Conservation (phyloP, 2,329 filamentous ascomycete genomes). For the Tympanopsis confertula region DNA sequence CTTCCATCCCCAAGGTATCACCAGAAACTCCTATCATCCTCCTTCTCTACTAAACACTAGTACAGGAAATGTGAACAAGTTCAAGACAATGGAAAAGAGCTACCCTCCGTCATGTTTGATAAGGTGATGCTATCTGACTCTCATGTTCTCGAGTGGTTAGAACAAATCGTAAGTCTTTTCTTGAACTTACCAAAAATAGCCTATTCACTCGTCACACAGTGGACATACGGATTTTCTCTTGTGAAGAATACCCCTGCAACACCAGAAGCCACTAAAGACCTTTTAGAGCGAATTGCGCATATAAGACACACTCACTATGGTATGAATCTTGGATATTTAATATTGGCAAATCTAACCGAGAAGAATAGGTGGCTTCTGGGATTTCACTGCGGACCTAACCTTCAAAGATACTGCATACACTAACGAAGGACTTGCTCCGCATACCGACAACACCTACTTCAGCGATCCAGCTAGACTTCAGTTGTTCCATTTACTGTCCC, state of each 20-base stretch:
- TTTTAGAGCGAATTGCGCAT: conserved; percentile 48
- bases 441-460: conserved; percentile 62
- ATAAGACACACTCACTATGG: conserved; percentile 57
- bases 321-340: conserved; percentile 10
- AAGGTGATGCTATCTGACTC: conserved; percentile 28
- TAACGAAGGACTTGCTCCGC: conserved; percentile 43
- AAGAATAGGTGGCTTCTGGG: conserved; percentile 49
- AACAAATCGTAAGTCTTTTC: conserved; percentile 23
- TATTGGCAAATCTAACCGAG: conserved; percentile 2
- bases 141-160: conserved; percentile 29
- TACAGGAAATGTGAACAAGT: no score
- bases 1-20: no score
- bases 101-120: conserved; percentile 21
- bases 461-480: conserved; percentile 55
- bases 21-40: no score
- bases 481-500: conserved; percentile 57
- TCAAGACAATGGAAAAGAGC: no score
- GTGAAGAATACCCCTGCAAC: conserved; percentile 36
- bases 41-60: no score
- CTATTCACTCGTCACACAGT: no score
- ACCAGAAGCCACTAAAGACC: conserved; percentile 39
- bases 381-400: conserved; percentile 54
- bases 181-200: conserved; percentile 2
- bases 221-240: conserved; percentile 47
- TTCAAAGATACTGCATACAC: conserved; percentile 56